These are phyloP conservation scores for Alternaria sp. DNA, from an alignment of 2,329 filamentous ascomycete species.

Conservation along the genomic window DNA sequence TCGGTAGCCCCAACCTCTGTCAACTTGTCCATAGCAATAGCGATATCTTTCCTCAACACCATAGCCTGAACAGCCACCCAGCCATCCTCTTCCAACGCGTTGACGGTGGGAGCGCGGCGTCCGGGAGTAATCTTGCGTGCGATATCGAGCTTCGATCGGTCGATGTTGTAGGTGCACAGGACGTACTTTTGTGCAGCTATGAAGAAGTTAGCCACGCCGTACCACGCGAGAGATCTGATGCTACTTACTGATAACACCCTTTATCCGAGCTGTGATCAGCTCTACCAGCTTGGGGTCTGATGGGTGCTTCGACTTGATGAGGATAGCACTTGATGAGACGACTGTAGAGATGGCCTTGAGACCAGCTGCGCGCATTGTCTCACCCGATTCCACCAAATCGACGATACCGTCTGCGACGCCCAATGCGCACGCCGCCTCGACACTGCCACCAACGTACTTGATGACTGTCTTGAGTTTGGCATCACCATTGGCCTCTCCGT, in stretches of 20 bases:
- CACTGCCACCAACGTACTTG: conserved; percentile 93
- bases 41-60: conserved; percentile 89
- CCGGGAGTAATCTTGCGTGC: conserved; percentile 87
- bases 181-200: conserved; percentile 87
- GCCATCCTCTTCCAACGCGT: conserved; percentile 83
- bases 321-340: conserved; percentile 83
- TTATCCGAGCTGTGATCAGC: conserved; percentile 85
- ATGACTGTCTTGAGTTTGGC: conserved; percentile 83
- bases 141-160: conserved; percentile 70
- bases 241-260: conserved; percentile 82
- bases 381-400: conserved; percentile 96
- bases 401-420: conserved; percentile 97
- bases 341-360: conserved; percentile 95
- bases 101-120: conserved; percentile 91
- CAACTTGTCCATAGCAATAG: conserved; percentile 86
- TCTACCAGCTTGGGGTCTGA: conserved; percentile 83
- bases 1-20: conserved; percentile 80
- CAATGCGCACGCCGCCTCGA: conserved; percentile 94
- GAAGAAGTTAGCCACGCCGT: conserved; percentile 17
- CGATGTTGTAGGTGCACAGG: conserved; percentile 95
- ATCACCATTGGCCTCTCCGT: conserved; percentile 48
- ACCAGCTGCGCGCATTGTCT: conserved; percentile 97
- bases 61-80: conserved; percentile 97
- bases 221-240: background rate
- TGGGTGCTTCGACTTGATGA: conserved; percentile 89